Evolutionary conservation across 1,284 basidiomycete genomes (phyloP).

Genomic region (Trichosporon faecale): DNA sequence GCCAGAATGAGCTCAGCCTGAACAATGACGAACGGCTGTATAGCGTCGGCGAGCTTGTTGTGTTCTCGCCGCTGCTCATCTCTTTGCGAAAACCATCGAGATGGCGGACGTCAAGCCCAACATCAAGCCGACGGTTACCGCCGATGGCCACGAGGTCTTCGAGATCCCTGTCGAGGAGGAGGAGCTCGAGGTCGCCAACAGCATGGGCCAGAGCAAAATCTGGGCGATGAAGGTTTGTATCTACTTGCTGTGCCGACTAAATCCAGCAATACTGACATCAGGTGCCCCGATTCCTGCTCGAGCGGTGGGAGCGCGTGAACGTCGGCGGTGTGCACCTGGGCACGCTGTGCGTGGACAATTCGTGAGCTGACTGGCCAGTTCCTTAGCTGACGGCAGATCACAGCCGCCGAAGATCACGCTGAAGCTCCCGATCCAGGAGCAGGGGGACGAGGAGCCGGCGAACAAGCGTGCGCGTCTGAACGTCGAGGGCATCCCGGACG

Average conservation of each 20-base stretch:
- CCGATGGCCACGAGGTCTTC: conserved; percentile 24
- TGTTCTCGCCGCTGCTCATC: background rate
- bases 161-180: conserved; percentile 36
- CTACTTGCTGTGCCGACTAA: background rate
- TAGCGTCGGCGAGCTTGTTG: background rate
- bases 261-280: conserved; percentile 19
- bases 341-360: conserved; percentile 55
- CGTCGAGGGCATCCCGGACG: conserved; percentile 35
- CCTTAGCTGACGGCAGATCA: conserved; percentile 8
- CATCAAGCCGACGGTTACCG: conserved; percentile 22
- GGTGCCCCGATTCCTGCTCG: conserved; percentile 56
- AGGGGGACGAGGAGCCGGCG: conserved; percentile 4
- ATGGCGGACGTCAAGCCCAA: conserved; percentile 18
- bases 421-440: conserved; percentile 22
- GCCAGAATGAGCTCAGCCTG: background rate
- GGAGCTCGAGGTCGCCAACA: conserved; percentile 29
- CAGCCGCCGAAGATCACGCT: conserved; percentile 21
- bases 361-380: conserved; percentile 28
- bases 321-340: conserved; percentile 54
- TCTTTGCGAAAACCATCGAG: background rate
- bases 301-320: conserved; percentile 55
- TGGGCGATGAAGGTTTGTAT: conserved; percentile 43
- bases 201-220: conserved; percentile 32
- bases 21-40: conserved; percentile 1
- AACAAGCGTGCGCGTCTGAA: conserved; percentile 29